These are phyloP conservation scores for Solanum clarkiae DNA, from an alignment of 257 asterid species.

Conservation along the genomic window DNA sequence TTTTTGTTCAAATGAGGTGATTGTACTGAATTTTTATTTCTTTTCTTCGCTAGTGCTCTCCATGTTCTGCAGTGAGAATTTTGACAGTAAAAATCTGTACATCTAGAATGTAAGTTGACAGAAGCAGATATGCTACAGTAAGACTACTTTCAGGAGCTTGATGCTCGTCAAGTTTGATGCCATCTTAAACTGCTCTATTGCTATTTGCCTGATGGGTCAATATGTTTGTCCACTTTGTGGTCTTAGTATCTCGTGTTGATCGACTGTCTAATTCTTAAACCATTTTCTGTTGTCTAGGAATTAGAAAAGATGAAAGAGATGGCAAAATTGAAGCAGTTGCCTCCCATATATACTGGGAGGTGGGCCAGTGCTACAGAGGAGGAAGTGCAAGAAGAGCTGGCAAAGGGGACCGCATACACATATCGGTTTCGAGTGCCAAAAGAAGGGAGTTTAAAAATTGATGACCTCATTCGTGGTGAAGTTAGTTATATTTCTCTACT, in stretches of 20 bases:
- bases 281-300: slow-evolving; percentile 36
- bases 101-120: neutral
- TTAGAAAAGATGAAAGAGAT: slow-evolving; percentile 81
- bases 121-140: neutral
- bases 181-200: neutral
- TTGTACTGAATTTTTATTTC: neutral
- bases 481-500: slow-evolving; percentile 21
- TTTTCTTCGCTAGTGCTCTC: neutral
- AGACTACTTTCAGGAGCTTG: neutral
- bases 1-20: slow-evolving; percentile 84
- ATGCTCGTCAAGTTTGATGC: neutral
- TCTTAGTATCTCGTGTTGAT: neutral
- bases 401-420: slow-evolving; percentile 72
- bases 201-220: neutral
- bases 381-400: slow-evolving; percentile 66
- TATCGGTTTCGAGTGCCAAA: slow-evolving; percentile 89
- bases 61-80: neutral
- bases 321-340: slow-evolving; percentile 76
- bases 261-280: neutral
- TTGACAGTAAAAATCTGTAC: neutral
- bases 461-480: slow-evolving; percentile 94
- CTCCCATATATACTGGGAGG: slow-evolving; percentile 82
- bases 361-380: slow-evolving; percentile 73
- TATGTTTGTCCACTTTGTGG: neutral
- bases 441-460: slow-evolving; percentile 57